Evolutionary conservation across 306 rosid species (phyloP), one percentile per base, ranked within the genome.

Genomic region (Rosa persica): DNA sequence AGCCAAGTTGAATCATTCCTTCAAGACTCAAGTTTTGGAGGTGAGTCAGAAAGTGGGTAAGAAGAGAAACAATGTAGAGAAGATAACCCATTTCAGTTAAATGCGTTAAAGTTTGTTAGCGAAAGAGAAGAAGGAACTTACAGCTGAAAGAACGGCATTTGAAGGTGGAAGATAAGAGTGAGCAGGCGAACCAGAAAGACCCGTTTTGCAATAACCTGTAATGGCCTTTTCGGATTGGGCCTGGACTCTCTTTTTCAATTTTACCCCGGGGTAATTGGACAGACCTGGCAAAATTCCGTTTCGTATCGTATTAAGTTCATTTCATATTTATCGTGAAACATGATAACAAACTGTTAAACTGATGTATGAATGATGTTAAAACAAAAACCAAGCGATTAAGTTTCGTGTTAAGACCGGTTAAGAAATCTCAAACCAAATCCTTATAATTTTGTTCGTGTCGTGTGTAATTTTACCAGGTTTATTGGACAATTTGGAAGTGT

Each of bases 131-230:
- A 69, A 30, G 64, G 34, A 67, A 83, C 84, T 85, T 79, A 88
- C 91, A 79, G 79, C 43, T 62, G 86, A 75, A 61, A 68, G 67
- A 34, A 47, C 72, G 87, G 85, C 83, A 87, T 82, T 78, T 73
- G 43, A 20, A 74, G 80, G 74, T 19, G 74, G 78, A 78, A 72
- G 84, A 81, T 86, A 79, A 72, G 85, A 4, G 25, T 23, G 81
- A 11, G 65, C 30, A 15, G 61, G 49, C 11, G 66, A 51, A 60
- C 36, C 44, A 75, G 65, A 69, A 5, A 62, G 5, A 30, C 49
- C 77, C 44, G 54, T 48, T 76, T 47, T 17, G 16, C 34, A 54
- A 22, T 30, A 60, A 38, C n/a, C 30, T 65, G 62, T 36, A 64
- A n/a, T 61, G 30, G 3, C 44, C 10, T 17, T 13, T 1, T 40